Evolutionary conservation across 2,329 filamentous ascomycete genomes (phyloP).

Genomic region (Cryphonectria naterciae): DNA sequence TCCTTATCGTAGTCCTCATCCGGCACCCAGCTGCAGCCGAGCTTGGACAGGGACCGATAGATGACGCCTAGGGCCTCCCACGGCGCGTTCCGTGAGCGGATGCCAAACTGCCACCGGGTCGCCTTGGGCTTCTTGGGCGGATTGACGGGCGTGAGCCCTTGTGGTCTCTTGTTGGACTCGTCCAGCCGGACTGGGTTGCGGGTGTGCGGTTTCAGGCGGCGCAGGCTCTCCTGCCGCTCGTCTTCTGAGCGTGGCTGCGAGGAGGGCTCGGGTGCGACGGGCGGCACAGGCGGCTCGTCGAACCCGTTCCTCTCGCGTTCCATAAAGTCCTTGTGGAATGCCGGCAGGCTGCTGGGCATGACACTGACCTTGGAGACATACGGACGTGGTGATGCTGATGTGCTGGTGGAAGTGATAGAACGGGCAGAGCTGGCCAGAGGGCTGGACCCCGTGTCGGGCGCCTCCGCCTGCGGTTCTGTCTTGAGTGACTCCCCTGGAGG

Average conservation of each 20-base stretch:
- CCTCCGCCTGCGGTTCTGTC: slow-evolving; percentile 31
- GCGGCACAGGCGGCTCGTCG: slow-evolving; percentile 48
- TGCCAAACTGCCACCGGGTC: slow-evolving; percentile 97
- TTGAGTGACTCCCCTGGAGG: slow-evolving; percentile 51
- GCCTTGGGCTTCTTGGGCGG: slow-evolving; percentile 75
- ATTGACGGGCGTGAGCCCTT: slow-evolving; percentile 65
- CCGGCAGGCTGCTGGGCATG: slow-evolving; percentile 85
- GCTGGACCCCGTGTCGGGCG: slow-evolving; percentile 46
- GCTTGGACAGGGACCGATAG: slow-evolving; percentile 85
- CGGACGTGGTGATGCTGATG: slow-evolving; percentile 53
- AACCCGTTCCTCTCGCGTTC: slow-evolving; percentile 64
- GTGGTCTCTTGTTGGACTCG: slow-evolving; percentile 61
- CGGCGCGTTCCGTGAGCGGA: slow-evolving; percentile 89
- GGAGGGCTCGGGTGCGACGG: slow-evolving; percentile 54
- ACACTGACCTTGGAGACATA: slow-evolving; percentile 88
- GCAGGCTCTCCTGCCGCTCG: slow-evolving; percentile 80
- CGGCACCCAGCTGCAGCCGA: slow-evolving; percentile 85
- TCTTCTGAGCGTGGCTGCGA: slow-evolving; percentile 62
- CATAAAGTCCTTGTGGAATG: slow-evolving; percentile 90
- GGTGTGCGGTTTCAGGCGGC: slow-evolving; percentile 84
- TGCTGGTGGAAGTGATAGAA: slow-evolving; percentile 55
- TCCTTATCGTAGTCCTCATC: slow-evolving; percentile 62
- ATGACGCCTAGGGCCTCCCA: slow-evolving; percentile 95
- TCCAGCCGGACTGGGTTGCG: slow-evolving; percentile 72
- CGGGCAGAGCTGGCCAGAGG: slow-evolving; percentile 59